These are phyloP conservation scores for Beauveria bassiana DNA, from an alignment of 2,329 filamentous ascomycete genomes.

Conservation along the genomic window DNA sequence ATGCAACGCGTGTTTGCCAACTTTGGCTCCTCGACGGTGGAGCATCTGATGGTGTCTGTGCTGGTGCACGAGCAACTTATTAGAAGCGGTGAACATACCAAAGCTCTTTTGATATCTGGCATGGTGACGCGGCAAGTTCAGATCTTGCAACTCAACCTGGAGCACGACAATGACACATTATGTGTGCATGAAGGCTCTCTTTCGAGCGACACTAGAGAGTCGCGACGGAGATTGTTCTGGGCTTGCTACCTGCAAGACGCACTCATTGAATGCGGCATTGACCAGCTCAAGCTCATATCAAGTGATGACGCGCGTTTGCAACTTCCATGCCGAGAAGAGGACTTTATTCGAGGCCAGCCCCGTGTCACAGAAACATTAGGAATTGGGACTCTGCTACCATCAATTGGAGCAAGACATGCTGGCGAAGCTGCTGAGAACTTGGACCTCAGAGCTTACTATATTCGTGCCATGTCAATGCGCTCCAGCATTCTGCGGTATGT, in stretches of 20 bases:
- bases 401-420: background rate
- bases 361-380: slow-evolving; percentile 3
- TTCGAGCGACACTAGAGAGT: slow-evolving; percentile 1
- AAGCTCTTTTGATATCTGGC: slow-evolving; percentile 8
- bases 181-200: background rate
- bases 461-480: slow-evolving; percentile 7
- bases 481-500: slow-evolving; percentile 8
- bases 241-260: slow-evolving; percentile 10
- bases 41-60: background rate
- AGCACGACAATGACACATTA: slow-evolving; percentile 6
- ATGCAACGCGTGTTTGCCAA: background rate
- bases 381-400: background rate
- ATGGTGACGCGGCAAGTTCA: slow-evolving; percentile 10
- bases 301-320: slow-evolving; percentile 2
- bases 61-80: slow-evolving; percentile 7
- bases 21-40: background rate
- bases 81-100: slow-evolving; percentile 5
- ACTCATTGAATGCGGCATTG: slow-evolving; percentile 11
- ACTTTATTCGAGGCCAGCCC: slow-evolving; percentile 3
- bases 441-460: background rate
- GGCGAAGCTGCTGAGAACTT: background rate
- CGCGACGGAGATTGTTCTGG: slow-evolving; percentile 7
- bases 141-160: slow-evolving; percentile 10
- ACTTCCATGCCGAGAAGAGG: slow-evolving; percentile 8
- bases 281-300: slow-evolving; percentile 8